These are phyloP conservation scores for Pseudognaphalium luteoalbum DNA, from an alignment of 129 eudicot genomes.

Conservation along the genomic window DNA sequence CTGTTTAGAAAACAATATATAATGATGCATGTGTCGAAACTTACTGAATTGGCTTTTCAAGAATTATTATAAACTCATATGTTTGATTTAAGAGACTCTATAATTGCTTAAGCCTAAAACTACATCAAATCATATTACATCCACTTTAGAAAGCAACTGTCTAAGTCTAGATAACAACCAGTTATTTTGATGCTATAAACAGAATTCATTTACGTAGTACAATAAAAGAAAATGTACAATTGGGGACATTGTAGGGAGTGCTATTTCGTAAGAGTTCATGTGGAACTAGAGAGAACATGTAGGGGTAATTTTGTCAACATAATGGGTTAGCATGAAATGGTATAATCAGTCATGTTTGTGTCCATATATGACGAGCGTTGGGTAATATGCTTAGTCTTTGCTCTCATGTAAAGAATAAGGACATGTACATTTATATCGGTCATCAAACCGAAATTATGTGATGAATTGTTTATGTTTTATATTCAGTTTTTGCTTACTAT, in stretches of 20 bases:
- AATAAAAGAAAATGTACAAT: not conserved
- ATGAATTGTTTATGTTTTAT: not conserved
- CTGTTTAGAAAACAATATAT: not conserved
- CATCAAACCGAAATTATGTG: not conserved
- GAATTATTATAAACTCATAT: too few species aligned
- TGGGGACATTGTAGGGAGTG: not conserved
- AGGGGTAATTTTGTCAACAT: constrained; percentile 1
- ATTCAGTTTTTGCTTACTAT: not conserved
- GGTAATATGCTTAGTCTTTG: not conserved
- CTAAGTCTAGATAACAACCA: too few species aligned
- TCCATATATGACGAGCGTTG: not conserved
- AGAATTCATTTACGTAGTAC: not conserved
- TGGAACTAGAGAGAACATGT: constrained; percentile 5
- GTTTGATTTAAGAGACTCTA: too few species aligned
- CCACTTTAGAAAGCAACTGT: too few species aligned
- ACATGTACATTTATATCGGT: not conserved
- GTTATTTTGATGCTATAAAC: not conserved
- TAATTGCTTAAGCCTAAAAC: too few species aligned
- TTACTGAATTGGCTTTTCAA: not conserved
- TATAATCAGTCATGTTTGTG: constrained; percentile 5
- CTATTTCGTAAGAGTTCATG: not conserved
- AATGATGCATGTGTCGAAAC: constrained; percentile 17
- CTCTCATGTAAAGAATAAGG: not conserved
- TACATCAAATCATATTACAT: too few species aligned
- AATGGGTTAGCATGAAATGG: not conserved